These are phyloP conservation scores for Periconia sp. DNA, from an alignment of 2,329 filamentous ascomycete genomes.

Conservation along the genomic window DNA sequence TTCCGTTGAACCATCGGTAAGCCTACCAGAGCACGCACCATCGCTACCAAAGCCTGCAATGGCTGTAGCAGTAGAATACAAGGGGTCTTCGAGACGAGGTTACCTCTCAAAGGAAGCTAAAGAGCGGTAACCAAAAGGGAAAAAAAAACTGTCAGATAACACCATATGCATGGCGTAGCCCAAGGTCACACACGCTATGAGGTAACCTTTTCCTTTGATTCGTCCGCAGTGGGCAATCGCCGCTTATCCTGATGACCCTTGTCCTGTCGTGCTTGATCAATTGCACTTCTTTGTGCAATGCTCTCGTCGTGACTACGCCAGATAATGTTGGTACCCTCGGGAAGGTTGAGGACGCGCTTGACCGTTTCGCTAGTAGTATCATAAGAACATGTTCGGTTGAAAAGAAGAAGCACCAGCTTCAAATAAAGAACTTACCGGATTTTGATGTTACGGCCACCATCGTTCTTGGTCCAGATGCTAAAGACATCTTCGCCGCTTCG, in stretches of 20 bases:
- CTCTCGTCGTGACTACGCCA: constrained; percentile 97
- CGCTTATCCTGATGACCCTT: constrained; percentile 60
- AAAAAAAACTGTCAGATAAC: not conserved
- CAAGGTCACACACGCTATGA: constrained; percentile 14
- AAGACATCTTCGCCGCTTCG: constrained; percentile 95
- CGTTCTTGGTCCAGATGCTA: constrained; percentile 95
- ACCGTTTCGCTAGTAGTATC: constrained; percentile 73
- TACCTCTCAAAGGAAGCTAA: not conserved
- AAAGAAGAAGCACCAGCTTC: not conserved
- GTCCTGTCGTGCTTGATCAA: constrained; percentile 89
- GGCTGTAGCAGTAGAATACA: constrained; percentile 5
- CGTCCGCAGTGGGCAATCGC: constrained; percentile 42
- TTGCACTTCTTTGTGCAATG: constrained; percentile 86
- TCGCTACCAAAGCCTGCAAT: not conserved
- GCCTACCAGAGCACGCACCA: not conserved
- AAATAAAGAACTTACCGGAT: constrained; percentile 68
- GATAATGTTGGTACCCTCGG: constrained; percentile 83
- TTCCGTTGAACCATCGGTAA: not conserved
- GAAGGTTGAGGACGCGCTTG: constrained; percentile 85
- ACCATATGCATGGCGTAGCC: not conserved
- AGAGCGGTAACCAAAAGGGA: not conserved
- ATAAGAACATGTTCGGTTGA: constrained; percentile 11
- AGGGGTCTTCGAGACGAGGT: not conserved
- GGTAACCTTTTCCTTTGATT: constrained; percentile 34
- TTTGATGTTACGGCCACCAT: constrained; percentile 91